Evolutionary conservation across 805 yeast genomes (phyloP).

Genomic region (Starmerella davenportii): DNA sequence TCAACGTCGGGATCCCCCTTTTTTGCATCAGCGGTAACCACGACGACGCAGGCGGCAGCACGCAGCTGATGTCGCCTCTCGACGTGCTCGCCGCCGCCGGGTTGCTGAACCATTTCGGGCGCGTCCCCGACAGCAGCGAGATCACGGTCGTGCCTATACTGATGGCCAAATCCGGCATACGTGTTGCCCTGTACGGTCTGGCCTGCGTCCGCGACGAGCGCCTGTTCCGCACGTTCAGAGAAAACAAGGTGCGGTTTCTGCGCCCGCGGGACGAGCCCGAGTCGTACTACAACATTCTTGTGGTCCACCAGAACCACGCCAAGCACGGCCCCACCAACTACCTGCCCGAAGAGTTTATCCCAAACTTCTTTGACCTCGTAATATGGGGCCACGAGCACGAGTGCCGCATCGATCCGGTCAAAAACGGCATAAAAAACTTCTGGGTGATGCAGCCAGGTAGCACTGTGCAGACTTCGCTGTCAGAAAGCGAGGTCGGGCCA

Average conservation of each 20-base stretch:
- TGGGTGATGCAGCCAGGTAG: constrained; percentile 84
- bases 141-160: constrained; percentile 60
- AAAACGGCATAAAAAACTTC: constrained; percentile 41
- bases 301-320: constrained; percentile 78
- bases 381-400: constrained; percentile 99
- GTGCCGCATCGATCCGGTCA: constrained; percentile 52
- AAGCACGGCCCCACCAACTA: constrained; percentile 59
- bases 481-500: constrained; percentile 63
- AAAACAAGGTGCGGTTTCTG: constrained; percentile 60
- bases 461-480: constrained; percentile 75
- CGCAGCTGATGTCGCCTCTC: constrained; percentile 51
- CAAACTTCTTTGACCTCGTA: constrained; percentile 62
- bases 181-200: constrained; percentile 72
- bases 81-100: constrained; percentile 73
- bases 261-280: constrained; percentile 42
- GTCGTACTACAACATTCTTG: constrained; percentile 69
- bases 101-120: constrained; percentile 75
- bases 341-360: constrained; percentile 70
- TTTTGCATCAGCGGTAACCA: constrained; percentile 92
- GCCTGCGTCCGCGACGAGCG: constrained; percentile 83
- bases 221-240: constrained; percentile 60
- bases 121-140: constrained; percentile 54
- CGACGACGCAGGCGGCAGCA: constrained; percentile 81
- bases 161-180: constrained; percentile 65
- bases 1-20: constrained; percentile 75